Percentiles rank a stretch among this genome's conserved stretches.
Conservation (phyloP, 2,329 filamentous ascomycete genomes). For the Beauveria asiatica region DNA sequence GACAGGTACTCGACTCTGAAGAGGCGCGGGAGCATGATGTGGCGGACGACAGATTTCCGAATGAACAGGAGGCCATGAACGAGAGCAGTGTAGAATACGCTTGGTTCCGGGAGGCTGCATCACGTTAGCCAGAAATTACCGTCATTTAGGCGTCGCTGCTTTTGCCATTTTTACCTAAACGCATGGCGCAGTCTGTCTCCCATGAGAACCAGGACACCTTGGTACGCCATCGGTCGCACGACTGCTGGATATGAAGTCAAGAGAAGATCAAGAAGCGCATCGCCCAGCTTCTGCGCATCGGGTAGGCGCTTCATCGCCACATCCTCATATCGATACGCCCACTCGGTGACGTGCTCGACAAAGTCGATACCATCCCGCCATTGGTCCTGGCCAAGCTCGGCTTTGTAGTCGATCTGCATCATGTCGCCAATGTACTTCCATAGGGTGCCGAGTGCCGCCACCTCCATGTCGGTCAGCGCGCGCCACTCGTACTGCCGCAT, state of each 20-base stretch:
- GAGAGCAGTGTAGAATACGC: slow-evolving; percentile 26
- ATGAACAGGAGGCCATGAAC: slow-evolving; percentile 39
- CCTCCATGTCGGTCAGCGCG: slow-evolving; percentile 54
- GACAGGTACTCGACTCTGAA: slow-evolving; percentile 30
- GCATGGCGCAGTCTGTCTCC: slow-evolving; percentile 54
- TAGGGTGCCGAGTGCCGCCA: slow-evolving; percentile 56
- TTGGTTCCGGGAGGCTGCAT: slow-evolving; percentile 36
- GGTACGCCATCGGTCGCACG: slow-evolving; percentile 36
- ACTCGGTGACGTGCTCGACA: slow-evolving; percentile 37
- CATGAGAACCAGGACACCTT: slow-evolving; percentile 52
- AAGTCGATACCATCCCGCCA: slow-evolving; percentile 47
- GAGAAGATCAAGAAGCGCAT: slow-evolving; percentile 52
- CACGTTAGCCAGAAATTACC: slow-evolving; percentile 12
- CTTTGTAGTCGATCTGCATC: slow-evolving; percentile 52
- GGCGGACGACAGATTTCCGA: slow-evolving; percentile 48
- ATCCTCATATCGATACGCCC: slow-evolving; percentile 50
- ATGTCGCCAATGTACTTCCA: slow-evolving; percentile 66
- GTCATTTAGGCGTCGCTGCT: neutral
- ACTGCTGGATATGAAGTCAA: slow-evolving; percentile 43
- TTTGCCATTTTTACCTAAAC: slow-evolving; percentile 45
- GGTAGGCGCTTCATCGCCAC: slow-evolving; percentile 45
- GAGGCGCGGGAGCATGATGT: slow-evolving; percentile 52
- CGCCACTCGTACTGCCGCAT: slow-evolving; percentile 64
- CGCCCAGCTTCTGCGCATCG: slow-evolving; percentile 43
- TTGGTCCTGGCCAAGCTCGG: slow-evolving; percentile 24